phyloP scores from a whole-genome alignment of 306 rosid genomes.

The Vigna reflexopilosa region DNA sequence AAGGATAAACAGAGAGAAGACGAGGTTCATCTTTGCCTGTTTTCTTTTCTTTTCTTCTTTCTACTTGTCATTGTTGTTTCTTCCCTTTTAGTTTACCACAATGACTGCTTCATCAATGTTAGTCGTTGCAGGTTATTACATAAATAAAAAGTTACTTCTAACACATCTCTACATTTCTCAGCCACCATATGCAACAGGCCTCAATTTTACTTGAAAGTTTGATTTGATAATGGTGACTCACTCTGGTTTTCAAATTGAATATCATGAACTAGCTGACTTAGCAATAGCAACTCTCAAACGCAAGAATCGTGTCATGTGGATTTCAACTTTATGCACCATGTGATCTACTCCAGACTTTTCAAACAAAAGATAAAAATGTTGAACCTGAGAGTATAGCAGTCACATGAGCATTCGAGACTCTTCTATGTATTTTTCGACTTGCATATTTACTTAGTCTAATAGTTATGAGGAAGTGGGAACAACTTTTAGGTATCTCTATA shows the following conservation, averaged over 20 bases:
- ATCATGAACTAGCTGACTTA: constrained; percentile 6
- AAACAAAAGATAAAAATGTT: constrained; percentile 6
- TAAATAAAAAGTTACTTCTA: constrained; percentile 41
- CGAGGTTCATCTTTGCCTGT: constrained; percentile 32
- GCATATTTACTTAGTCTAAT: not conserved
- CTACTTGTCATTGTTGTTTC: constrained; percentile 14
- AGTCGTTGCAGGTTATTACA: constrained; percentile 44
- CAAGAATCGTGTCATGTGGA: constrained; percentile 26
- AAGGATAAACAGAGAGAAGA: constrained; percentile 29
- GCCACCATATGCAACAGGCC: constrained; percentile 22
- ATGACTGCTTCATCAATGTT: constrained; percentile 46
- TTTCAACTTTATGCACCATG: constrained; percentile 5
- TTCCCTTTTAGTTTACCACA: constrained; percentile 32
- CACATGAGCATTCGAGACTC: constrained; percentile 27
- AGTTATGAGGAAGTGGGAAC: constrained; percentile 14
- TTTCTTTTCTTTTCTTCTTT: constrained; percentile 36
- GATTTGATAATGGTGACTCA: not conserved
- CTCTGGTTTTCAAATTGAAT: constrained; percentile 33
- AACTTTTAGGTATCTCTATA: constrained; percentile 6
- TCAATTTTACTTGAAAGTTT: constrained; percentile 42
- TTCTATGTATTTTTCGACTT: not conserved
- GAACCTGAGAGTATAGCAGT: not conserved
- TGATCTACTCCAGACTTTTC: not conserved
- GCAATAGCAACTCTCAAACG: not conserved
- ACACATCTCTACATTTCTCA: constrained; percentile 13